Evolutionary conservation across 768 basidiomycete species (phyloP), one percentile per base, ranked within the genome.

Genomic region (Tremella mesenterica): DNA sequence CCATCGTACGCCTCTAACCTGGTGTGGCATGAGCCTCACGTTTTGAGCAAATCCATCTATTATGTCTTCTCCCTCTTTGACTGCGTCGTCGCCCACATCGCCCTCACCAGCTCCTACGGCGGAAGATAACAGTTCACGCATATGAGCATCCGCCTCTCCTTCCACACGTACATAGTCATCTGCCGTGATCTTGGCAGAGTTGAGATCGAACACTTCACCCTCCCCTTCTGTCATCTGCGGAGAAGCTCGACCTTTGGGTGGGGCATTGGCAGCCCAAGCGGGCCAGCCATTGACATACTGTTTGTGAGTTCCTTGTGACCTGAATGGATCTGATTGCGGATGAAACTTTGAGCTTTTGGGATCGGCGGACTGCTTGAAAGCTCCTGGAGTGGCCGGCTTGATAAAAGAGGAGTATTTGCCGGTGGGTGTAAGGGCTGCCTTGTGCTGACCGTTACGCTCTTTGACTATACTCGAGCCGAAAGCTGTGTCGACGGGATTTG

Each of bases 1-100:
- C 92, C 92, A 99, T 23, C 74, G 73, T 0, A 90, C 79, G 20
- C 89, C 88, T 44, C 86, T 75, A 8, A 95, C 77, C 63, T 99
- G 95, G 72, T 96, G 92, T 1, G 88, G 85, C 60, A 93, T 76
- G 20, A 97, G 76, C 39, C 66, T 76, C 20, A 89, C 80, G 1
- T 80, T 80, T 0, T 84, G 81, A 3, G 76, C 76, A 70, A 96
- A 93, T 0, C 85, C 91, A 10, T 83, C 79, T 1, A 93, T 87
- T 13, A 78, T 76, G 0, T 84, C 81, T 55, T 88, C 81, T 2
- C 79, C 78, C 72, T 81, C 79, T 54, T 85, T 77, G 34, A 86
- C 76, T 0, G 58, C 71, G 7, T 63, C 65, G 27, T 62, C 65
- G 34, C 85, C 76, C 0, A 57, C 71, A 9, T 63, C 65, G 27